Percentiles rank a stretch among this genome's conserved stretches.
Evolutionary conservation across 2,329 filamentous ascomycete species (phyloP).

Genomic region (Paramyrothecium sp.): DNA sequence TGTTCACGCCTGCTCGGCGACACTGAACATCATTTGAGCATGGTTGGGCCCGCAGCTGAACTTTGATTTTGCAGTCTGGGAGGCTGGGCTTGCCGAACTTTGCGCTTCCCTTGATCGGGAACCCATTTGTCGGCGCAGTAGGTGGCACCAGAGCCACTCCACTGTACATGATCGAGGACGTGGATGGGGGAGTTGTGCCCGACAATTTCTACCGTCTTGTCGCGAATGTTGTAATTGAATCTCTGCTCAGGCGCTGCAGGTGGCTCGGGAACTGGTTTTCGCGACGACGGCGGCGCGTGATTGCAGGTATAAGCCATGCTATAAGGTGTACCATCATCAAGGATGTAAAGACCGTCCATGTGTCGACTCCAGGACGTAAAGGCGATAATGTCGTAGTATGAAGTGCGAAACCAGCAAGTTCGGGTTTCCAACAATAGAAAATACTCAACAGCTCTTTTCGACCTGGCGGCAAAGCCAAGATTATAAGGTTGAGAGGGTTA

Average conservation of each 20-base stretch:
- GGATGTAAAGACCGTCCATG: not conserved
- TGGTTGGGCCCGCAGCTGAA: not conserved
- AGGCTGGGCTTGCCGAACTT: not conserved
- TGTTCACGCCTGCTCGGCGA: not conserved
- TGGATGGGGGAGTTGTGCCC: not conserved
- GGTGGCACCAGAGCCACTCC: not conserved
- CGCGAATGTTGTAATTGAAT: not conserved
- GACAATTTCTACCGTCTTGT: not conserved
- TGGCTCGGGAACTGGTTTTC: not conserved
- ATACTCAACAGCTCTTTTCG: too few species aligned
- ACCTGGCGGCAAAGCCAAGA: too few species aligned
- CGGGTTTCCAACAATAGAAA: not conserved
- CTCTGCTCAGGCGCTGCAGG: not conserved
- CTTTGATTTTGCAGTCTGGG: not conserved
- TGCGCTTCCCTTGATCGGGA: not conserved
- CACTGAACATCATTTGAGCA: not conserved
- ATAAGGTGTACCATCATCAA: not conserved
- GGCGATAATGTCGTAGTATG: not conserved
- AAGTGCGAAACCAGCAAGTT: not conserved
- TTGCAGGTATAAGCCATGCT: not conserved
- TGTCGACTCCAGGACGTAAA: not conserved
- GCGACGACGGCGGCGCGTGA: not conserved
- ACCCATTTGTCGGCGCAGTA: not conserved
- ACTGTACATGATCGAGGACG: not conserved
- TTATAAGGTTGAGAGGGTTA: too few species aligned